Conservation (phyloP, 345 rosid genomes). For the Bruguiera gymnorhiza region DNA sequence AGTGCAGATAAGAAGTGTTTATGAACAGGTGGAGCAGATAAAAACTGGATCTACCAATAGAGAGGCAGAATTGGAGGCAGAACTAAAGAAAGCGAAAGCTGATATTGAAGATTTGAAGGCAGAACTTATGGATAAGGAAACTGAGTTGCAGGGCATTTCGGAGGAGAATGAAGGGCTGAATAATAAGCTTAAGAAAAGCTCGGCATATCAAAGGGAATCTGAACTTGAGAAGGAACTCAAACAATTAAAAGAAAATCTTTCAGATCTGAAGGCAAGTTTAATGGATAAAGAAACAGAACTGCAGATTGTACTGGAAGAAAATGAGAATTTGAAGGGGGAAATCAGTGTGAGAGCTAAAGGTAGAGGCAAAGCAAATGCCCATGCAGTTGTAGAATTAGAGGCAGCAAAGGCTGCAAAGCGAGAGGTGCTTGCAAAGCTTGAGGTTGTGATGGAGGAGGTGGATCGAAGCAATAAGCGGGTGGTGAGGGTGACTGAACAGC, state of each 20-base stretch:
- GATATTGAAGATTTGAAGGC: slow-evolving; percentile 69
- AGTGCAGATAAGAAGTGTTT: slow-evolving; percentile 68
- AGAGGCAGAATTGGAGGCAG: slow-evolving; percentile 62
- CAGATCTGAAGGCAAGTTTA: slow-evolving; percentile 46
- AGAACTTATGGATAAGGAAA: slow-evolving; percentile 82
- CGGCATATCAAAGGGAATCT: slow-evolving; percentile 27
- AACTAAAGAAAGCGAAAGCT: slow-evolving; percentile 44
- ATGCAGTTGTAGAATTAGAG: slow-evolving; percentile 37
- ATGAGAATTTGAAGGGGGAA: slow-evolving; percentile 47
- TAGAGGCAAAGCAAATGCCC: slow-evolving; percentile 31
- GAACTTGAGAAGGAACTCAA: slow-evolving; percentile 37
- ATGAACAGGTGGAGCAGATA: slow-evolving; percentile 61
- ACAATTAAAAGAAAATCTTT: slow-evolving; percentile 41
- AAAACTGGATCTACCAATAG: slow-evolving; percentile 35
- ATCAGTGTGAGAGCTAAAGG: slow-evolving; percentile 43
- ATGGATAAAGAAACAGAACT: slow-evolving; percentile 56
- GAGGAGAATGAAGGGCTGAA: slow-evolving; percentile 74
- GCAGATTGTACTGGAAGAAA: slow-evolving; percentile 41
- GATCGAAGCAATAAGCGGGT: slow-evolving; percentile 54
- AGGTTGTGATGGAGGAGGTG: slow-evolving; percentile 56
- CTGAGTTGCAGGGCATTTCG: slow-evolving; percentile 63
- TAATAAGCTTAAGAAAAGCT: slow-evolving; percentile 37
- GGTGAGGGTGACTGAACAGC: slow-evolving; percentile 57
- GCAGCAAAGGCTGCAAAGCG: slow-evolving; percentile 46
- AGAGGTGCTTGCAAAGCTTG: slow-evolving; percentile 66